Percentiles rank a stretch among this genome's conserved stretches.
Conservation (phyloP, 257 asterid species). For the Linderniella brevidens region DNA sequence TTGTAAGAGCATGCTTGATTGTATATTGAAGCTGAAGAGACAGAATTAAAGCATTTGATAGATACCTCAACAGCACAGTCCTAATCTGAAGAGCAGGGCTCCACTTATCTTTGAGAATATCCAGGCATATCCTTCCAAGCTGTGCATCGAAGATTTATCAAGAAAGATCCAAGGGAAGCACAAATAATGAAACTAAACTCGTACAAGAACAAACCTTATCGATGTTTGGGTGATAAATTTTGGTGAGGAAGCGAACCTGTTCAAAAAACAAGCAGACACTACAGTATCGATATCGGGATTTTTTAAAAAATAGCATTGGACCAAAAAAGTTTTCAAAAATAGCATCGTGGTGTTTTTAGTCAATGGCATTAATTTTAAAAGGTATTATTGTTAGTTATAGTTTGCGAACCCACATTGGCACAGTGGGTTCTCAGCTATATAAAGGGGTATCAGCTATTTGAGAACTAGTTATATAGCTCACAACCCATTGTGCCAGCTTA, state of each 20-base stretch:
- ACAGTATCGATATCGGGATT: conserved; percentile 10
- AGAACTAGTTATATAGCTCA: no score
- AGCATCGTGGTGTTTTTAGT: no score
- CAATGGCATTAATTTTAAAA: no score
- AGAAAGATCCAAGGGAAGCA: background rate
- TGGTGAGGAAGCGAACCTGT: conserved; percentile 99
- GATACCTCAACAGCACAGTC: conserved; percentile 26
- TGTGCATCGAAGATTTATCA: background rate
- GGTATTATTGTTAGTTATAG: no score
- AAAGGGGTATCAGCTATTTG: no score
- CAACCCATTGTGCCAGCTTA: no score
- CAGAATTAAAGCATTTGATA: conserved; percentile 1
- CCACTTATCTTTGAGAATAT: conserved; percentile 10
- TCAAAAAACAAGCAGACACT: conserved; percentile 10
- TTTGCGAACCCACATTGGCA: no score
- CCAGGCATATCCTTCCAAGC: conserved; percentile 10
- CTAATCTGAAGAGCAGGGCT: conserved; percentile 10
- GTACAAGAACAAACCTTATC: conserved; percentile 54
- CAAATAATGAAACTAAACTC: background rate
- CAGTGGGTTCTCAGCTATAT: no score
- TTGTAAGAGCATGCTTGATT: background rate
- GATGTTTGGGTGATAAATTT: conserved; percentile 96
- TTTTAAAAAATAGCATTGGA: conserved; percentile 3
- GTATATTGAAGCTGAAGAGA: background rate
- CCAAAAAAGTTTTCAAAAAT: background rate